Percentiles rank a stretch among this genome's conserved stretches.
Evolutionary conservation across 179 eudicot species (phyloP).

Genomic region (Silene noctiflora): DNA sequence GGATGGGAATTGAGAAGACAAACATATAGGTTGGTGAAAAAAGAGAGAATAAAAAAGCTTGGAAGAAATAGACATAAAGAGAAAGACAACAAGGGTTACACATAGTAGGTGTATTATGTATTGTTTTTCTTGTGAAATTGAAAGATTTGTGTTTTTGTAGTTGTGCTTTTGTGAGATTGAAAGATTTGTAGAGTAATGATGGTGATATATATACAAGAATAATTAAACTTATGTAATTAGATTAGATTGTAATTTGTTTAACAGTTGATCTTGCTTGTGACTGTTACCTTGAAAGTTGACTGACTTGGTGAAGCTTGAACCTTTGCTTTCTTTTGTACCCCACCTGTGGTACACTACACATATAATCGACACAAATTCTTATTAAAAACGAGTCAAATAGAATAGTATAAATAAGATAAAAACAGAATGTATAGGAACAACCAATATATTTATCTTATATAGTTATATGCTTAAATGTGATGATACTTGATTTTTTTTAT

Average conservation of each 20-base stretch:
- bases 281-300: constrained; percentile 80
- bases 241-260: background rate
- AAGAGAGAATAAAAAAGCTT: constrained; percentile 39
- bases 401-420: no score
- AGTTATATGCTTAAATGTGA: no score
- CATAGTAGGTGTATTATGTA: constrained; percentile 34
- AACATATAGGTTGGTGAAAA: constrained; percentile 9
- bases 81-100: constrained; percentile 58
- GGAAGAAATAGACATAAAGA: constrained; percentile 51
- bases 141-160: constrained; percentile 31
- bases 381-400: no score
- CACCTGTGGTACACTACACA: constrained; percentile 55
- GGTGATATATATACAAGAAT: background rate
- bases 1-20: constrained; percentile 14
- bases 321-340: constrained; percentile 69
- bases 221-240: background rate
- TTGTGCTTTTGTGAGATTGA: constrained; percentile 28
- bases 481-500: no score
- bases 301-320: constrained; percentile 68
- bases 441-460: no score
- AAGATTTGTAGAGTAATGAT: constrained; percentile 9
- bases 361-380: no score
- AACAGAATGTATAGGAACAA: no score
- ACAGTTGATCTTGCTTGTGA: no score
- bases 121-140: constrained; percentile 22